Evolutionary conservation across 2,329 filamentous ascomycete species (phyloP), one percentile per base, ranked within the genome.

Genomic region (Aspergillus phoenicis): DNA sequence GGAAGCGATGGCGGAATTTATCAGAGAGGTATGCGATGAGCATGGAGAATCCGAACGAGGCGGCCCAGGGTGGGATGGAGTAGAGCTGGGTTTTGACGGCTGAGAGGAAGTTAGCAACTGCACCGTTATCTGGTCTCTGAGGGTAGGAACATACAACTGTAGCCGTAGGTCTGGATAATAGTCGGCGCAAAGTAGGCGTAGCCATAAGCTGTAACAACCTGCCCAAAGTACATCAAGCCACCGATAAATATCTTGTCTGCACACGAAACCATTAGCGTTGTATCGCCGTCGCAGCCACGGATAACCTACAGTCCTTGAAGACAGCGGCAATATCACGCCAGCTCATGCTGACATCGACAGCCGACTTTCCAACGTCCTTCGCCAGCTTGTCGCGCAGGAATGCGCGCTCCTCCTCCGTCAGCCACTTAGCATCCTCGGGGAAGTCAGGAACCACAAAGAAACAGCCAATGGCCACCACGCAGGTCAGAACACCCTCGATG

Each of bases 1-100:
- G 72, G 70, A 92, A 92, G 5, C 93, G 89, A 71, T 96, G 91
- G 24, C 84, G 83, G n/a, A 86, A 65, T 69, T 82, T 83, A 75
- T 97, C 93, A 0, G 91, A 94, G 20, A 87, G 68, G 55, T 81
- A 86, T 0, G 93, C 93, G 3, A 93, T 76, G 3, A 88, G 28
- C 85, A 97, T 91, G 26, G 89, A 88, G 68, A 94, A 91, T 3
- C 72, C 89, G 68, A 95, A 97, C 0, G 92, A 89, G 1, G 83
- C 89, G 2, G 85, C 87, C 86, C 86, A 89, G 0, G 87, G 81
- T 0, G 82, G 79, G 8, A 84, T 81, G 24, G 78, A 81, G 63
- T 79, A 81, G 3, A 84, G 70, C 60, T 84, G 82, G 1, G 82
- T 83, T 61, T 75, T 70, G 64, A 83, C 87, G 4, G 71, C 72